phyloP scores from a whole-genome alignment of 164 flowering plant species.

The Nelumbo lutea region DNA sequence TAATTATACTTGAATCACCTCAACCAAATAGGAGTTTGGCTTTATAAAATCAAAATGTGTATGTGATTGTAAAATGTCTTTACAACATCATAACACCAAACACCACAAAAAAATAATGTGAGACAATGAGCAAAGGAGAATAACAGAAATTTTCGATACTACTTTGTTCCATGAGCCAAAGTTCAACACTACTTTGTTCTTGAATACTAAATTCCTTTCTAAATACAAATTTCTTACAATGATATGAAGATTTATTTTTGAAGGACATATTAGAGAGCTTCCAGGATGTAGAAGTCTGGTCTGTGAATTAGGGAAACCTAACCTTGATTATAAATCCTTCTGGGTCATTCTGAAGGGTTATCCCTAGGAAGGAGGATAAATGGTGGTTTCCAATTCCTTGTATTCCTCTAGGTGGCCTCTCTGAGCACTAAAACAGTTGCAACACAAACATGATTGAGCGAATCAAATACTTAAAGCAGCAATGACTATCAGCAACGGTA shows the following conservation, averaged over 20 bases:
- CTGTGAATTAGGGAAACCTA: constrained; percentile 59
- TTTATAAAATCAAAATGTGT: no score
- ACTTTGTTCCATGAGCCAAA: neutral
- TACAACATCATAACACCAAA: no score
- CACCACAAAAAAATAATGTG: no score
- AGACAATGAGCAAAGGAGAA: no score
- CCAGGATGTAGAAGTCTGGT: constrained; percentile 65
- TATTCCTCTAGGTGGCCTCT: constrained; percentile 5
- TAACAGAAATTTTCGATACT: no score
- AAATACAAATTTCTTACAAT: neutral
- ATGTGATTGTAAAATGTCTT: no score
- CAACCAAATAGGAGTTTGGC: no score
- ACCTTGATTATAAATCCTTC: constrained; percentile 37
- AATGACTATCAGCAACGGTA: constrained; percentile 1
- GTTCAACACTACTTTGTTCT: no score
- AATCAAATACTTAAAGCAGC: constrained; percentile 9
- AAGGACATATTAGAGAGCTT: constrained; percentile 80
- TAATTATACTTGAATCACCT: no score
- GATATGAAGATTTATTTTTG: neutral
- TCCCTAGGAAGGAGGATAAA: constrained; percentile 75
- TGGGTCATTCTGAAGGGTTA: constrained; percentile 60
- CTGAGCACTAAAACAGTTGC: constrained; percentile 4
- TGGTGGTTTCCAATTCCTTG: constrained; percentile 96
- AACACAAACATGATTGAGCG: constrained; percentile 3
- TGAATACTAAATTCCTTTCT: neutral